Conservation (phyloP, 2,329 filamentous ascomycete species). For the Aspergillus novofumigatus region DNA sequence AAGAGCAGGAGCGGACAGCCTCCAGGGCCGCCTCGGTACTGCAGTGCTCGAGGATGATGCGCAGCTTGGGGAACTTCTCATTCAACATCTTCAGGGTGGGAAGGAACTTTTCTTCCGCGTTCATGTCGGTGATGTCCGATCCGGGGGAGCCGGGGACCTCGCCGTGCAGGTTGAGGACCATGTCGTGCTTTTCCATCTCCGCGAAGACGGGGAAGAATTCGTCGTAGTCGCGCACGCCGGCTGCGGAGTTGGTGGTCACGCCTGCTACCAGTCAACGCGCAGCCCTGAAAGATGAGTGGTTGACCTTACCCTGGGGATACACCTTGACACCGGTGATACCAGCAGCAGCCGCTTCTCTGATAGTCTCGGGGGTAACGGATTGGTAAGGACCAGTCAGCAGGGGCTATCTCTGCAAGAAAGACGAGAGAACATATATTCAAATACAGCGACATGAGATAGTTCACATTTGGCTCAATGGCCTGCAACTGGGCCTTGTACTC, state of each 20-base stretch:
- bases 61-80: constrained; percentile 61
- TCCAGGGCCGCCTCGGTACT: constrained; percentile 77
- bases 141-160: constrained; percentile 47
- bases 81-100: constrained; percentile 74
- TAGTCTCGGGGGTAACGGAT: constrained; percentile 62
- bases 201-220: constrained; percentile 61
- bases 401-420: neutral
- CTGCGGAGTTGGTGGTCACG: constrained; percentile 56
- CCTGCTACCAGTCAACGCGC: constrained; percentile 35
- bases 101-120: constrained; percentile 72
- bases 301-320: neutral
- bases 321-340: constrained; percentile 64
- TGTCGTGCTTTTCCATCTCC: constrained; percentile 79
- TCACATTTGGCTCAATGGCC: constrained; percentile 58
- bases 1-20: constrained; percentile 71
- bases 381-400: constrained; percentile 45
- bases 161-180: constrained; percentile 91
- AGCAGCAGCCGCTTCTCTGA: constrained; percentile 66
- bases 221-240: constrained; percentile 43
- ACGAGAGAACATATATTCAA: neutral
- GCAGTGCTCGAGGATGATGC: constrained; percentile 72
- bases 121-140: constrained; percentile 54
- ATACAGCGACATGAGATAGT: constrained; percentile 72
- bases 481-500: constrained; percentile 62
- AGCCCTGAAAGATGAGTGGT: neutral